phyloP scores from a whole-genome alignment of 208 protist species.

The Strigomonas culicis region DNA sequence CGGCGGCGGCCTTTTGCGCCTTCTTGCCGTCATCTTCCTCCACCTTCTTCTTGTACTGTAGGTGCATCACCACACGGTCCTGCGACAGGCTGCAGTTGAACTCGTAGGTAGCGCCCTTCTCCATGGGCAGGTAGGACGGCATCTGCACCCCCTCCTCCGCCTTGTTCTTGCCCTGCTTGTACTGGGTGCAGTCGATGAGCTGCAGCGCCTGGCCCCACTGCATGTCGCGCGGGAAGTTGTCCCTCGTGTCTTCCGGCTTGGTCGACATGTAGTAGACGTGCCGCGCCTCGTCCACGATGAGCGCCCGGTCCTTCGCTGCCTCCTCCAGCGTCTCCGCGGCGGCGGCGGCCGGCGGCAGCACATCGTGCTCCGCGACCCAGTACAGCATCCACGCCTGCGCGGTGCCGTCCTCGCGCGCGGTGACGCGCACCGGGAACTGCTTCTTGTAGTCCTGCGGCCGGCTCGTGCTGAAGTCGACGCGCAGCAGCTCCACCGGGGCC shows the following conservation, averaged over 20 bases:
- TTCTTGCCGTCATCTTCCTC: neutral
- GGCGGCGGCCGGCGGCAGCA: slow-evolving; percentile 5
- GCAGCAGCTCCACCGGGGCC: slow-evolving; percentile 73
- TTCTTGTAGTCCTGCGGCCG: slow-evolving; percentile 33
- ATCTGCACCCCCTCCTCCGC: slow-evolving; percentile 32
- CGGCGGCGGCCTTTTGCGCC: neutral
- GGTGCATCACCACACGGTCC: slow-evolving; percentile 68
- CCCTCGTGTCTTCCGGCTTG: slow-evolving; percentile 64
- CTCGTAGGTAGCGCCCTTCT: slow-evolving; percentile 34
- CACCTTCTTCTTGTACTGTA: slow-evolving; percentile 24
- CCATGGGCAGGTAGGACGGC: slow-evolving; percentile 43
- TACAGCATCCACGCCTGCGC: slow-evolving; percentile 87
- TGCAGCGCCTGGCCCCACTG: slow-evolving; percentile 93
- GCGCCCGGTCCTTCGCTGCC: too few species aligned
- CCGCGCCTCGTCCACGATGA: too few species aligned
- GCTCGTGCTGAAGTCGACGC: slow-evolving; percentile 74
- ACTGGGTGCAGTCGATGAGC: slow-evolving; percentile 77
- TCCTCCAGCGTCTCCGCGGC: slow-evolving; percentile 29
- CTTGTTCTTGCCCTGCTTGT: too few species aligned
- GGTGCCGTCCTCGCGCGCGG: slow-evolving; percentile 47
- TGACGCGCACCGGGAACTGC: slow-evolving; percentile 29
- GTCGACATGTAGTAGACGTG: slow-evolving; percentile 77
- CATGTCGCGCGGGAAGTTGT: slow-evolving; percentile 93
- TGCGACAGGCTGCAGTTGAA: slow-evolving; percentile 60
- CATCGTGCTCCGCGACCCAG: slow-evolving; percentile 56